phyloP scores from a whole-genome alignment of 257 asterid species.

The Eucommia ulmoides region DNA sequence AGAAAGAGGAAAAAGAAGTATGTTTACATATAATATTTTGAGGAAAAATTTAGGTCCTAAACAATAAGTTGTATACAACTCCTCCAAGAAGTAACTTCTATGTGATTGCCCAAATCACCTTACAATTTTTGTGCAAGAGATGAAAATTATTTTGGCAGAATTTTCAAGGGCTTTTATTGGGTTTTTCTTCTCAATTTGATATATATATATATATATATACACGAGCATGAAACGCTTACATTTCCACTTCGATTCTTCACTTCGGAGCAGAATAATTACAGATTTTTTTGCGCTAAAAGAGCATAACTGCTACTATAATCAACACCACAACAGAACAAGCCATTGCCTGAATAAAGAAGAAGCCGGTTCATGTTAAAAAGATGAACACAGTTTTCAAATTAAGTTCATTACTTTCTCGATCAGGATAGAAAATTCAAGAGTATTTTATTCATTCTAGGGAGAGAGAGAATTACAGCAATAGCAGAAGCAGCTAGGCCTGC shows the following conservation, averaged over 20 bases:
- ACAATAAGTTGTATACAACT: too few species aligned
- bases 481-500: constrained; percentile 27
- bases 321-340: constrained; percentile 3
- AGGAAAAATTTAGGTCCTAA: too few species aligned
- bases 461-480: constrained; percentile 18
- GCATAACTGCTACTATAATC: constrained; percentile 4
- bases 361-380: neutral
- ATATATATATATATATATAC: too few species aligned
- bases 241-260: neutral
- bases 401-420: neutral
- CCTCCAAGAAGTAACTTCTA: too few species aligned
- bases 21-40: too few species aligned
- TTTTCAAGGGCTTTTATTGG: too few species aligned
- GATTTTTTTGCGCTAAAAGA: constrained; percentile 2
- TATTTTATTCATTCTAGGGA: too few species aligned
- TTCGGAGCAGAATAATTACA: neutral
- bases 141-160: too few species aligned
- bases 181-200: too few species aligned
- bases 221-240: neutral
- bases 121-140: too few species aligned
- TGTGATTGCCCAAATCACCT: too few species aligned
- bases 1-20: too few species aligned
- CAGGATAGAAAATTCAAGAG: neutral
- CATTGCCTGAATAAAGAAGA: constrained; percentile 5
- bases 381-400: neutral